Base-by-base conservation (phyloP, 371 early-diverging fungal genomes). In the Rhizopus microsporus region DNA sequence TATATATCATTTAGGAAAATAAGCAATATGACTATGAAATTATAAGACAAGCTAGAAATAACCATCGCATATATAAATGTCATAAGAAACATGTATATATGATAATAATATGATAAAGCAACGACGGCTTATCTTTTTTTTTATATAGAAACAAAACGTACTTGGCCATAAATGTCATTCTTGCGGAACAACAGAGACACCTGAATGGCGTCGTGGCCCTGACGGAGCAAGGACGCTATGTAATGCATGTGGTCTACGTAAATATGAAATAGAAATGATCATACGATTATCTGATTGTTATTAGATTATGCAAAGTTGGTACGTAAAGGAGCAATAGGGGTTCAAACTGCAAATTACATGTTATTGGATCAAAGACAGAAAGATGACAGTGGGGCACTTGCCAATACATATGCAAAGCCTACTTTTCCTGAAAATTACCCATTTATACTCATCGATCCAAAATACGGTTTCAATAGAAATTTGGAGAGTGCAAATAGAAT, bases 201-300 rank as follows among this genome's bases (percentile, higher is more conserved):
- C 88, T 7, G 85, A 83, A 69, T 88, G 88, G 88, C 73, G 88
- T 17, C 78, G 87, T 45, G 88, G 88, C 0, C 88, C 87, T 8
- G 78, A 83, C 58, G 88, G 88, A 0, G 83, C 88, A 5, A 69
- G 81, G 31, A 86, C 86, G 0, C 64, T 88, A 1, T 88, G 88
- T 47, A 88, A 88, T 67, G 83, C 86, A 8, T 88, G 88, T 56
- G 88, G 88, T 13, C 55, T 84, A 37, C 81, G 84, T 84, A 77
- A 69, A 75, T 66, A 35, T 38, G 7, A 15, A 40, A 34, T 23
- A 40, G 7, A 42, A 5, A 7, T 16, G 23, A 29, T 9, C 15
- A 33, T 30, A 15, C 31, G 10, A 10, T 7, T 52, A n/a, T n/a
- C n/a, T n/a, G n/a, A n/a, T n/a, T n/a, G n/a, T 31, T 30, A 6